Conservation (phyloP, 2,329 filamentous ascomycete species). For the Botrytis byssoidea region DNA sequence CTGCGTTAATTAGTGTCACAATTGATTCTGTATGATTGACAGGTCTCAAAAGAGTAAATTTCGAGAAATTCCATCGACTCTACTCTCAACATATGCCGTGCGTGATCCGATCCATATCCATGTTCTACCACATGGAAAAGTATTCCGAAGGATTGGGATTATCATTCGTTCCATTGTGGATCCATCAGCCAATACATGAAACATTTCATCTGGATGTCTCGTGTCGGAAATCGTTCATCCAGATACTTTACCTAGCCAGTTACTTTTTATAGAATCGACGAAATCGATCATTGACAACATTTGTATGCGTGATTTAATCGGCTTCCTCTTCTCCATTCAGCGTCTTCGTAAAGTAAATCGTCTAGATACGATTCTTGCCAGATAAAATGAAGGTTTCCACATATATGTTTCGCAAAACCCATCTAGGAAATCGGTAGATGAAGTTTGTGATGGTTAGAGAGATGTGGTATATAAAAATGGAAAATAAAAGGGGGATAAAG, state of each 20-base stretch:
- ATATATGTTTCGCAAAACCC: neutral
- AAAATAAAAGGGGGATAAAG: neutral
- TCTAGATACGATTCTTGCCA: neutral
- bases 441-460: neutral
- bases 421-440: neutral
- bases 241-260: neutral
- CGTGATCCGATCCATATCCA: neutral
- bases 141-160: neutral
- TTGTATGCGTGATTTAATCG: neutral
- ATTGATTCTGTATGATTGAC: neutral
- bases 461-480: neutral
- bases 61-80: neutral
- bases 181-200: neutral
- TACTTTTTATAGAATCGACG: neutral
- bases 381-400: neutral
- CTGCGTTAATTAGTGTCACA: neutral
- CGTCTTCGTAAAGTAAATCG: neutral
- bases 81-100: too few relatives aligned
- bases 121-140: neutral
- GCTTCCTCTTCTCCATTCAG: neutral
- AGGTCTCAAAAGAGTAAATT: neutral
- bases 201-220: neutral
- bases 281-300: neutral
- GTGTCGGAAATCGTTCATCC: neutral
- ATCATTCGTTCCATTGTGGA: neutral